Conservation (phyloP, 2,329 filamentous ascomycete genomes). For the Tolypocladium ovalisporum region DNA sequence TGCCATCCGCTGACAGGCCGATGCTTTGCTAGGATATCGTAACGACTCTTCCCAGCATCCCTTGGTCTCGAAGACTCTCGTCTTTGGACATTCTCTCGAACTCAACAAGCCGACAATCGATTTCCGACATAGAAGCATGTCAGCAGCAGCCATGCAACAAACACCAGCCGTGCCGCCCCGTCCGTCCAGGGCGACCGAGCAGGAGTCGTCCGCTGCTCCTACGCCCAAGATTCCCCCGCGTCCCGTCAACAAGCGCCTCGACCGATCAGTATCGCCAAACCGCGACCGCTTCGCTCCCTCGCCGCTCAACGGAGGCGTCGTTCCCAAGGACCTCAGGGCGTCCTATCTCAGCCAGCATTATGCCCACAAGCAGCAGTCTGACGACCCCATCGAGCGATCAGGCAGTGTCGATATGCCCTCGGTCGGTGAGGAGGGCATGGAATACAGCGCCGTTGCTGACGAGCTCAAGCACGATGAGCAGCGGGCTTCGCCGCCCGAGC, state of each 20-base stretch:
- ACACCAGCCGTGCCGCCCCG: constrained; percentile 47
- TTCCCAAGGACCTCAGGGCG: constrained; percentile 31
- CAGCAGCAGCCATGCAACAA: constrained; percentile 36
- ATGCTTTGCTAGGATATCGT: not conserved
- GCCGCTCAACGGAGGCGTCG: constrained; percentile 66
- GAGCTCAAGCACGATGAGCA: constrained; percentile 23
- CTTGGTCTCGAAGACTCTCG: not conserved
- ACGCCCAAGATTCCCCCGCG: constrained; percentile 71
- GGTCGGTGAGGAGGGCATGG: constrained; percentile 78
- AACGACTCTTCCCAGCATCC: not conserved
- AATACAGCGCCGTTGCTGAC: constrained; percentile 59
- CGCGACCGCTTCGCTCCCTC: constrained; percentile 75
- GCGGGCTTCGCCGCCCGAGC: constrained; percentile 44
- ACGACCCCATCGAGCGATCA: constrained; percentile 45
- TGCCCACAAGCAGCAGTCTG: constrained; percentile 17
- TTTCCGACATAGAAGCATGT: constrained; percentile 24
- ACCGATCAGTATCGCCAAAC: constrained; percentile 68
- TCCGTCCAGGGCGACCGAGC: constrained; percentile 39
- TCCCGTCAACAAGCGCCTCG: constrained; percentile 56
- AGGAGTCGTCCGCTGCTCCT: constrained; percentile 21
- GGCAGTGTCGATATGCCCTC: constrained; percentile 74
- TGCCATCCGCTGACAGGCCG: not conserved
- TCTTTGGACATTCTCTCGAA: not conserved
- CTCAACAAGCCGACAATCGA: not conserved
- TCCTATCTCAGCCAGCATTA: constrained; percentile 24